Evolutionary conservation across 2,329 filamentous ascomycete species (phyloP), one percentile per base, ranked within the genome.

Genomic region (Ophiocordyceps sinensis): DNA sequence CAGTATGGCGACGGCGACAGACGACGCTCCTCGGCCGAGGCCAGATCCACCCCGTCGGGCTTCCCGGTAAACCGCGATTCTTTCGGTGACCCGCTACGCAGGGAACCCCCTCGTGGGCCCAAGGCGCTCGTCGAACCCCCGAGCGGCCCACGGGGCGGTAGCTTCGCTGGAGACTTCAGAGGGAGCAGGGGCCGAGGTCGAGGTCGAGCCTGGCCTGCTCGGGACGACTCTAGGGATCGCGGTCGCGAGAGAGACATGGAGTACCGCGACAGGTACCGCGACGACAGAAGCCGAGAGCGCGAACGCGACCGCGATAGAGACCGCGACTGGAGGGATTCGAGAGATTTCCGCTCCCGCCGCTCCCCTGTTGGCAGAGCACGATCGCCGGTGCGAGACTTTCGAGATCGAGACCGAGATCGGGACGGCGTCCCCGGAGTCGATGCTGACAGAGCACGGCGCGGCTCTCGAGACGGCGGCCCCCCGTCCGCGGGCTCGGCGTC

Each of bases 91-190:
- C 55, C 70, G 49, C 47, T 71, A 56, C 57, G 66, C 28, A 72
- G 81, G 48, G 85, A 93, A 47, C 80, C 84, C 2, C 87, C 87
- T 3, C 74, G 86, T 42, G 87, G 84, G 0, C 86, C 87, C 11
- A 86, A 88, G 59, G 85, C 83, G 4, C 65, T 87, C 43, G 73
- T 82, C 44, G 84, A 89, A 45, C 64, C 75, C 28, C 73, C 76
- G n/a, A 75, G 71, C 47, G 78, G 77, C 28, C 80, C 78, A 13
- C 73, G 83, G 43, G 80, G 80, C 36, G 71, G 78, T 43, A 77
- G 75, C 9, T 84, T 80, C 53, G 65, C 66, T 3, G 70, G 75
- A 21, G 82, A 85, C 40, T 80, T 78, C 50, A 68, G 75, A 47
- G 68, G 67, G 43, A 56, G 62, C 36, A 56, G 64, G 12, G 62